phyloP scores from a whole-genome alignment of 169 alveolate species.

The Plasmodium gaboni region DNA sequence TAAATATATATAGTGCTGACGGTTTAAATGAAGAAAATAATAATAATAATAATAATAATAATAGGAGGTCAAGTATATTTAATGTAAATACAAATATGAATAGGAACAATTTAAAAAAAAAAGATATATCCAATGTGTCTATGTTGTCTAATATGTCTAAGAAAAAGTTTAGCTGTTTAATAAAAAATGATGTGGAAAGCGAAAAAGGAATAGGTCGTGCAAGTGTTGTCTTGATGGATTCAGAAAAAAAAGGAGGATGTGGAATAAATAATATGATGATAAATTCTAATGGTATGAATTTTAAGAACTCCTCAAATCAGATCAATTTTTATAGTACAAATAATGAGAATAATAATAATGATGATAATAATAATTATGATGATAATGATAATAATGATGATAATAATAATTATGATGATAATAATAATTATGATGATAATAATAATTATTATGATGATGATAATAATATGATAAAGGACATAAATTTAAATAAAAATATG shows the following conservation, averaged over 20 bases:
- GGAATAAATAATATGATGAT: slow-evolving; percentile 22
- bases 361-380: background rate
- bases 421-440: background rate
- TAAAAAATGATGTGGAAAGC: background rate
- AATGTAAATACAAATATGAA: no score
- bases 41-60: no score
- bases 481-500: no score
- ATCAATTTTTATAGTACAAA: background rate
- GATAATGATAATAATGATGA: background rate
- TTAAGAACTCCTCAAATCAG: slow-evolving; percentile 1
- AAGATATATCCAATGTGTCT: no score
- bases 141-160: slow-evolving; percentile 5
- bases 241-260: background rate
- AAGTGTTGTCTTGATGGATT: no score
- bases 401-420: background rate
- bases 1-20: slow-evolving; percentile 20
- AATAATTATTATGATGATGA: background rate
- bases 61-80: no score
- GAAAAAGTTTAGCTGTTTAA: slow-evolving; percentile 7
- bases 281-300: slow-evolving; percentile 15
- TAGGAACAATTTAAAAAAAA: no score
- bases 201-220: background rate
- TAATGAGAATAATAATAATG: background rate
- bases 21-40: slow-evolving; percentile 40
- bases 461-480: no score